Evolutionary conservation across 495 filamentous ascomycete genomes (phyloP).

Genomic region (Neurospora sp.): DNA sequence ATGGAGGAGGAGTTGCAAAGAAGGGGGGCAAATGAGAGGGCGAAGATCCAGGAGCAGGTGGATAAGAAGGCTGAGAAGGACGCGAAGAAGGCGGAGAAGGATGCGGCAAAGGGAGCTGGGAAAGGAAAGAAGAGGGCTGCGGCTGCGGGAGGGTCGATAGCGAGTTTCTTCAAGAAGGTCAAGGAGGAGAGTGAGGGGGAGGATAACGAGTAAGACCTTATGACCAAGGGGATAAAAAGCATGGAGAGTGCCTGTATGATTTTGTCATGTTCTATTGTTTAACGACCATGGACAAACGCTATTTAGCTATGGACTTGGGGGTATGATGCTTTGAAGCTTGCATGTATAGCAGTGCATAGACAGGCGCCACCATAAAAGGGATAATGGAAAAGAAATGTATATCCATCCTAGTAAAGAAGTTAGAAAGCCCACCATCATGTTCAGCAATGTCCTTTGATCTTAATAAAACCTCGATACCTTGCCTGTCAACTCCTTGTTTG

Average conservation of each 20-base stretch:
- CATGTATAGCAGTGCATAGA: background rate
- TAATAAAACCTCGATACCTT: background rate
- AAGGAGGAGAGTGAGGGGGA: constrained; percentile 32
- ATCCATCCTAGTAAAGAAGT: background rate
- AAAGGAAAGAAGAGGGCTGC: constrained; percentile 8
- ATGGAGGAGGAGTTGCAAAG: constrained; percentile 48
- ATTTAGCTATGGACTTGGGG: background rate
- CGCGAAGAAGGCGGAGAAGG: constrained; percentile 41
- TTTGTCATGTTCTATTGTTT: background rate
- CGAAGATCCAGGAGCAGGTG: constrained; percentile 65
- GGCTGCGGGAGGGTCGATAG: background rate
- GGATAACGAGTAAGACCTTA: background rate
- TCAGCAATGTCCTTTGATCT: background rate
- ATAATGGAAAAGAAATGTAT: background rate
- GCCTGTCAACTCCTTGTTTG: background rate
- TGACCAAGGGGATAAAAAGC: background rate
- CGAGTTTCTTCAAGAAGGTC: constrained; percentile 12
- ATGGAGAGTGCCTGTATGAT: background rate
- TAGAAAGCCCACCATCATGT: background rate
- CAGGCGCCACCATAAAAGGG: background rate
- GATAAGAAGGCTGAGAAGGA: constrained; percentile 45
- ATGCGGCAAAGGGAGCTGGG: constrained; percentile 19
- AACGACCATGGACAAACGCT: background rate
- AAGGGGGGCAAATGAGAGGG: constrained; percentile 56
- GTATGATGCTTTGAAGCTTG: background rate